These are phyloP conservation scores for Neurospora pannonica DNA, from an alignment of 495 filamentous ascomycete species.

Conservation along the genomic window DNA sequence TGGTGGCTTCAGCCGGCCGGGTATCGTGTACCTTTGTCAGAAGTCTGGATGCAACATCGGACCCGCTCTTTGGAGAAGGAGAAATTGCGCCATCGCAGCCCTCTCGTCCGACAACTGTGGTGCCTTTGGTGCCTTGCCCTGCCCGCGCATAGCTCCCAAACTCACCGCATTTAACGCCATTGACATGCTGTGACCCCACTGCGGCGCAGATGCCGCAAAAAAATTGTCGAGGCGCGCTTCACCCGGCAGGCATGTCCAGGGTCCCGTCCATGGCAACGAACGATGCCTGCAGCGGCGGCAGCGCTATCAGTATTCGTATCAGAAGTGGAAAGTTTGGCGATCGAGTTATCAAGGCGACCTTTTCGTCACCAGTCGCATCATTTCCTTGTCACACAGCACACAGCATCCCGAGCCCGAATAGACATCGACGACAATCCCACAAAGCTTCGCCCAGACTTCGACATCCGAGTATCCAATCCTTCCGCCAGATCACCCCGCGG, in stretches of 20 bases:
- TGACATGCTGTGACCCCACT: slow-evolving; percentile 8
- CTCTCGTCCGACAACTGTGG: background rate
- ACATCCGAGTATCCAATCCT: background rate
- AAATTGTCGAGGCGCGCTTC: background rate
- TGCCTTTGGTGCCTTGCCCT: background rate
- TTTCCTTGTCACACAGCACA: background rate
- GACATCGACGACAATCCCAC: background rate
- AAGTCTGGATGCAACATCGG: slow-evolving; percentile 1
- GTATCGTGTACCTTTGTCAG: slow-evolving; percentile 13
- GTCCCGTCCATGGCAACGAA: background rate
- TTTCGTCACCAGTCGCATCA: background rate
- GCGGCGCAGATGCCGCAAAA: slow-evolving; percentile 9
- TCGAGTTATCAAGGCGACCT: background rate
- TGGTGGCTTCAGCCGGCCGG: background rate
- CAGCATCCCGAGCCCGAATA: background rate
- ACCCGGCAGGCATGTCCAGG: background rate
- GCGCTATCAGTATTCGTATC: background rate
- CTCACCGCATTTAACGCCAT: slow-evolving; percentile 15
- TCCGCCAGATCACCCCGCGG: background rate
- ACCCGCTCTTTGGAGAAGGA: slow-evolving; percentile 6
- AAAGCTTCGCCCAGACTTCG: background rate
- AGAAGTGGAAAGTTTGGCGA: background rate
- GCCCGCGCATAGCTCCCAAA: slow-evolving; percentile 3
- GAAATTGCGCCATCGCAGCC: slow-evolving; percentile 27
- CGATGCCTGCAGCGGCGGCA: background rate